Conservation (phyloP, 1,139 yeast species). For the Candida mesenterica region DNA sequence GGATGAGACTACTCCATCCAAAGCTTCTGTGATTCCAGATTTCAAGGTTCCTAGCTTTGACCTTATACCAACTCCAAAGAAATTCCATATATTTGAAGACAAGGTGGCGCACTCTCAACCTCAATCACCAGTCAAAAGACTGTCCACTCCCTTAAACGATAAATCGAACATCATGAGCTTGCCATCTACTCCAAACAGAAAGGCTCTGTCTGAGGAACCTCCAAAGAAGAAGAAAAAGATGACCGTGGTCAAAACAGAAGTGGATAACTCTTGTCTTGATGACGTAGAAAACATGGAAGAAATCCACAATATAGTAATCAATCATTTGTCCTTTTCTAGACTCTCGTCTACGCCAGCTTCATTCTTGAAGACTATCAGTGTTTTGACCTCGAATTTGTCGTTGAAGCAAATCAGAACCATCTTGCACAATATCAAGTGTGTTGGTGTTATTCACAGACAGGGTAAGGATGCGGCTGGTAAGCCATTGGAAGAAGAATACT, state of each 20-base stretch:
- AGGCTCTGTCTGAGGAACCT: slow-evolving; percentile 34
- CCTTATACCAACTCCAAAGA: slow-evolving; percentile 1
- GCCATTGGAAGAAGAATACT: slow-evolving; percentile 89
- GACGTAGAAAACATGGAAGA: slow-evolving; percentile 45
- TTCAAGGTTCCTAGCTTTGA: neutral
- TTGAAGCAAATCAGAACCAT: slow-evolving; percentile 52
- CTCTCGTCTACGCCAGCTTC: slow-evolving; percentile 82
- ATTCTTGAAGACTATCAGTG: slow-evolving; percentile 60
- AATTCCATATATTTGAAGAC: slow-evolving; percentile 19
- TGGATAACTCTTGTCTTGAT: slow-evolving; percentile 28
- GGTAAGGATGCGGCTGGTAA: slow-evolving; percentile 98
- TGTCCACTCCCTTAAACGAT: slow-evolving; percentile 25
- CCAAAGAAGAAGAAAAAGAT: slow-evolving; percentile 16
- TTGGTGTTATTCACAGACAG: slow-evolving; percentile 80
- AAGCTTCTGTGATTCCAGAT: slow-evolving; percentile 8
- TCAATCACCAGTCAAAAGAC: slow-evolving; percentile 12
- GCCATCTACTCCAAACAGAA: slow-evolving; percentile 19
- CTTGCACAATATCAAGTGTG: slow-evolving; percentile 49
- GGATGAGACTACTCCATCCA: slow-evolving; percentile 17
- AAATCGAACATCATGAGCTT: slow-evolving; percentile 22
- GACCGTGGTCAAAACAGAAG: slow-evolving; percentile 13
- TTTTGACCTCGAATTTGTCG: slow-evolving; percentile 41
- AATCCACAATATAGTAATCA: slow-evolving; percentile 64
- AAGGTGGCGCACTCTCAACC: slow-evolving; percentile 1
- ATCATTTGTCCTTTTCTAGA: slow-evolving; percentile 88